Base-by-base conservation (phyloP, 2,329 filamentous ascomycete species). In the Alternaria triticina region DNA sequence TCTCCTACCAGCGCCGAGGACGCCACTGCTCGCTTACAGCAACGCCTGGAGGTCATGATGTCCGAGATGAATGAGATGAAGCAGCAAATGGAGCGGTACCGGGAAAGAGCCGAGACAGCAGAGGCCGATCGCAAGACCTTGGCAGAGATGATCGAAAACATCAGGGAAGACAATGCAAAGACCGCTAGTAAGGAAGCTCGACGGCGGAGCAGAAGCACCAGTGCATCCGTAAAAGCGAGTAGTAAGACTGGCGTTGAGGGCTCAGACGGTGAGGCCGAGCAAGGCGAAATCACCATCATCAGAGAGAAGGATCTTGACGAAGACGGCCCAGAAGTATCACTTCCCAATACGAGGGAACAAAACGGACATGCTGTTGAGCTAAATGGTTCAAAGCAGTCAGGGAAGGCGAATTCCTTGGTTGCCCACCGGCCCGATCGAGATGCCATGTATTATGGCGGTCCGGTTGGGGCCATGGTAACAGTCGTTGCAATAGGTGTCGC, bases 111-210 rank as follows among this genome's bases (percentile, higher is more conserved):
- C 9, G 91, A 97, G 78, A 86, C 84, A 62, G 94, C 94, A 4
- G 95, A 98, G 77, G 83, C 87, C 9, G 94, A 97, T 57, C 89
- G 91, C 58, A 90, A 91, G 78, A 91, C 90, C 1, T 82, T 99
- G 47, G 90, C 91, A 1, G 92, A 97, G 76, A 96, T 98, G 93
- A 90, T 97, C 12, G 85, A 92, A 71, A 90, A 91, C 69, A 91
- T 97, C 59, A 88, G 94, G 57, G 86, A 84, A 71, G 89, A 94
- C 70, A 88, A 89, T 70, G 81, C 80, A 30, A 83, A 80, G n/a
- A 81, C 81, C 4, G 81, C 70, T 36, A 66, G 61, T 57, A 74
- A 77, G 63, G 75, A 75, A 23, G 70, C 69, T 46, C 72, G 71
- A 25, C 71, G 70, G 28, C 69, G 69, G 40, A 73, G 74, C 57